Base-by-base conservation (phyloP, 768 basidiomycete species). In the Udeniomyces megalosporus region DNA sequence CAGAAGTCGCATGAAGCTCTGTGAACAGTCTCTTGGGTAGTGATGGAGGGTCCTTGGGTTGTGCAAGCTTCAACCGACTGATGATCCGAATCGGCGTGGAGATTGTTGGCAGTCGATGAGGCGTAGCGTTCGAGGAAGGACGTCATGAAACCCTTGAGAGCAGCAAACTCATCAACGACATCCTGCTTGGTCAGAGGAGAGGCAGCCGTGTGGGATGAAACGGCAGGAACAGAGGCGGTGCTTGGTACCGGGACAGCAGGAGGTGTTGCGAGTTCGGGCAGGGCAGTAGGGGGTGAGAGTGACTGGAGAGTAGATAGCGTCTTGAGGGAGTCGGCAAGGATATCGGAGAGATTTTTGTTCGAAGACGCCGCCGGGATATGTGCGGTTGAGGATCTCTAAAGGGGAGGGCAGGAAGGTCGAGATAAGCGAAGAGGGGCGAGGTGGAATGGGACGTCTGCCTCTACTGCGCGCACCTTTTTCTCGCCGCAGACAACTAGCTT, bases 91-190 rank as follows among this genome's bases (percentile, higher is more conserved):
- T 70, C 66, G 29, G 71, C 65, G 34, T 75, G 75, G 55, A 80
- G 74, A 0, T 74, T 73, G 58, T 67, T 70, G 24, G 68, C 68
- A 28, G 83, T 68, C 61, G 79, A 73, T 15, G 71, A 73, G 44
- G 81, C 76, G n/a, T 85, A 72, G 58, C 81, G 78, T 11, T 70
- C 66, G 68, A 81, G 78, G 69, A 84, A 84, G n/a, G 74, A 73
- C 51, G 71, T 66, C 44, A 85, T 65, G 34, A 83, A 70, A 1
- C 65, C 54, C 59, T 76, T 73, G 7, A 84, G 50, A 4, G 48
- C 24, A 4, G 47, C 35, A 26, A 60, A 34, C 22, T 45, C 58
- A 28, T 22, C 14, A 1, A 24, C 35, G 50, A 60, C 48, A 28
- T 60, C 58, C 8, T 49, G 32, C 50, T 38, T 60, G 20, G 58